Evolutionary conservation across 2,329 filamentous ascomycete genomes (phyloP).

Genomic region (Onygenales sp.): DNA sequence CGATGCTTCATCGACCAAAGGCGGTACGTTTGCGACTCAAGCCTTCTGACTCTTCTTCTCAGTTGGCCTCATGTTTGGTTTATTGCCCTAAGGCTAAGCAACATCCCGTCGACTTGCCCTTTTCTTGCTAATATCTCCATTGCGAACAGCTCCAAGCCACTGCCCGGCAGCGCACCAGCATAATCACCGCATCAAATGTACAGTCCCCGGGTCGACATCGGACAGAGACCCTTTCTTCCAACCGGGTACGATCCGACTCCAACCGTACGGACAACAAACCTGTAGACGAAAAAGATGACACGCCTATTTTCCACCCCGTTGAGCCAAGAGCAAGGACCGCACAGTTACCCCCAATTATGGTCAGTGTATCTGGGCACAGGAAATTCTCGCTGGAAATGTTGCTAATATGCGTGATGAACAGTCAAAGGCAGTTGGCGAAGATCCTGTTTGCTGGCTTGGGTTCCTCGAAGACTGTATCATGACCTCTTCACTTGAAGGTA

Average conservation of each 20-base stretch:
- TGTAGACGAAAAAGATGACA: slow-evolving; percentile 43
- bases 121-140: neutral
- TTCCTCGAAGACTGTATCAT: slow-evolving; percentile 91
- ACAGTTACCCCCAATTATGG: slow-evolving; percentile 82
- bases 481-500: slow-evolving; percentile 84
- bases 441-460: slow-evolving; percentile 82
- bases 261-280: slow-evolving; percentile 43
- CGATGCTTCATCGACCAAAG: slow-evolving; percentile 89
- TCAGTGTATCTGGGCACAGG: slow-evolving; percentile 34
- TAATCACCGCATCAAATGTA: slow-evolving; percentile 18
- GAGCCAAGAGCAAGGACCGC: slow-evolving; percentile 77
- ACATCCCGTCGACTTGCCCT: neutral
- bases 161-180: slow-evolving; percentile 29
- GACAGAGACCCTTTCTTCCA: slow-evolving; percentile 50
- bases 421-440: slow-evolving; percentile 75
- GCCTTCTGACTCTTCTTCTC: neutral
- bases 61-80: neutral
- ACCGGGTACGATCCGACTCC: slow-evolving; percentile 62
- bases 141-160: slow-evolving; percentile 23
- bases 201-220: slow-evolving; percentile 47
- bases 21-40: slow-evolving; percentile 47
- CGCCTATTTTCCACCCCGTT: slow-evolving; percentile 64
- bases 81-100: no score
- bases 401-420: slow-evolving; percentile 27
- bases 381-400: neutral